Evolutionary conservation across 1,284 basidiomycete genomes (phyloP).

Genomic region (Boletellus deceptivus): DNA sequence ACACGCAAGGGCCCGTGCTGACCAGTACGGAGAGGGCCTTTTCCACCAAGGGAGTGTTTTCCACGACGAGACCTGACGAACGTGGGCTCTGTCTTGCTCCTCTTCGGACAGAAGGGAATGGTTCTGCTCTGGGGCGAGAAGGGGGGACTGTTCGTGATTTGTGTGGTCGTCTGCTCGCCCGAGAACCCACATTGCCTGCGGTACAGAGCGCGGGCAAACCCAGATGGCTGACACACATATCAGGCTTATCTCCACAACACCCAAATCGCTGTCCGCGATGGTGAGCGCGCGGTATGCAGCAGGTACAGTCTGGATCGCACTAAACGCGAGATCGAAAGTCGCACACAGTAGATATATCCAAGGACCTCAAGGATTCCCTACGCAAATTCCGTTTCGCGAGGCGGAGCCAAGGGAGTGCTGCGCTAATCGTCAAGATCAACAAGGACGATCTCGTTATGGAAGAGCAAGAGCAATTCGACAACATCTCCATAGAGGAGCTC

Average conservation of each 20-base stretch:
- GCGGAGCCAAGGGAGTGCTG: constrained; percentile 65
- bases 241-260: neutral
- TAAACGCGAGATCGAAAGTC: constrained; percentile 44
- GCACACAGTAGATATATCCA: constrained; percentile 81
- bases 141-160: constrained; percentile 37
- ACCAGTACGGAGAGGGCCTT: constrained; percentile 69
- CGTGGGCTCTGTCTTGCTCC: constrained; percentile 29
- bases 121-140: constrained; percentile 25
- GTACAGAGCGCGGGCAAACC: too few species aligned
- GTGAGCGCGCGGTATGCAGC: constrained; percentile 22
- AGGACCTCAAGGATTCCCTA: constrained; percentile 70
- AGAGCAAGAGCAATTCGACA: constrained; percentile 76
- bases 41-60: constrained; percentile 61
- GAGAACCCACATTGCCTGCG: too few species aligned
- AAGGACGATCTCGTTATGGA: constrained; percentile 77
- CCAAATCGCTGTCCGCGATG: constrained; percentile 17
- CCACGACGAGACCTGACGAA: constrained; percentile 29
- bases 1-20: constrained; percentile 23
- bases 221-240: too few species aligned
- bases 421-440: constrained; percentile 86
- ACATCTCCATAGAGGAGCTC: constrained; percentile 77
- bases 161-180: constrained; percentile 21
- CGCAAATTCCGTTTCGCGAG: constrained; percentile 83
- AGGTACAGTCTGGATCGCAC: neutral
- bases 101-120: constrained; percentile 12